Evolutionary conservation across 768 basidiomycete species (phyloP), one percentile per base, ranked within the genome.

Genomic region (Bullera alba): DNA sequence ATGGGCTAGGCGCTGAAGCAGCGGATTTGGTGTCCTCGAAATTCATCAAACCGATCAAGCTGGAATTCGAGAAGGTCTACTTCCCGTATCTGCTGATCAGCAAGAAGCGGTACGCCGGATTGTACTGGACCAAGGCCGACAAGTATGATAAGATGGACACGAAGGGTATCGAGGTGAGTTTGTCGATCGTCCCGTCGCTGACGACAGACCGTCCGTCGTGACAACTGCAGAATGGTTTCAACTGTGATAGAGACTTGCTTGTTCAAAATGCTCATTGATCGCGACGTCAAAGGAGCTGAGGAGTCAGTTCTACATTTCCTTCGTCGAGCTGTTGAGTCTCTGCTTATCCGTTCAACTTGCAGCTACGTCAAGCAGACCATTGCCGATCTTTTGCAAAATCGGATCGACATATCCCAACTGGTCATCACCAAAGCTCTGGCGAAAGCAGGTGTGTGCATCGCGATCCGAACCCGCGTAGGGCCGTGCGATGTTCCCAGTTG

Each of bases 121-220:
- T 97, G 50, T 97, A 99, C 69, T 99, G 95, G 95, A 97, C 95
- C 1, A 83, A 81, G 57, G 76, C 84, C 12, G 92, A 96, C 35
- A 95, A 90, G 68, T 93, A 87, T 61, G 95, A 99, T 73, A 97
- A 97, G 76, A 97, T 97, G 95, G 95, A 99, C 61, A 86, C 93
- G 1, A 99, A 99, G 75, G 95, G 95, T 66, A 97, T 99, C 51
- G 95, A 99, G 81, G 92, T 90, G 48, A 47, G 53, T 30, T 42
- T 17, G 21, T 6, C 23, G 19, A 52, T 16, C 29, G 1, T 28
- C 19, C 38, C 2, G 3, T 5, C 23, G 27, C 30, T 47, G 42
- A 37, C 21, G 37, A n/a, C 55, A 97, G 92, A 97, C 95, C 36
- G 95, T 99, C 41, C 84, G 95, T 59, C 81, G 95, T 71, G 95